Percentiles rank a stretch among this genome's conserved stretches.
These are phyloP conservation scores for Gaultheria prostrata DNA, from an alignment of 148 eudicot genomes.

Conservation along the genomic window DNA sequence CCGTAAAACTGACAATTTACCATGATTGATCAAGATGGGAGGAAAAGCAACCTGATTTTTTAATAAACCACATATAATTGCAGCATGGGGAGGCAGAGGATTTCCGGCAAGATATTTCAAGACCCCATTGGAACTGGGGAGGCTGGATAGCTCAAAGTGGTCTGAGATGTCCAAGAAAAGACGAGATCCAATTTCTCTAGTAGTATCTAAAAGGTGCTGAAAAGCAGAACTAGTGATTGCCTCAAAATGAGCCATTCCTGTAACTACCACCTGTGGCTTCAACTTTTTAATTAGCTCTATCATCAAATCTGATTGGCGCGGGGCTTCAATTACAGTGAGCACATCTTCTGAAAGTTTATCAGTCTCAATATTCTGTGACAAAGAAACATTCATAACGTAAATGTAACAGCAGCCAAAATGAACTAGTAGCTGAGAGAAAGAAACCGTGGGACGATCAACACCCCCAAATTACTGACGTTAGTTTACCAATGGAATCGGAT, in stretches of 20 bases:
- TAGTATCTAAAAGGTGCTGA: constrained; percentile 68
- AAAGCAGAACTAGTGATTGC: constrained; percentile 93
- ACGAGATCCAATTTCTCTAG: constrained; percentile 80
- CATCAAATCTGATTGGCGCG: constrained; percentile 93
- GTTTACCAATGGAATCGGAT: not conserved
- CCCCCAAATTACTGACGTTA: not conserved
- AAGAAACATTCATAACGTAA: not conserved
- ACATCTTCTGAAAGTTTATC: constrained; percentile 40
- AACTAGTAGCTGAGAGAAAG: not conserved
- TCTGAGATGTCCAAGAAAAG: constrained; percentile 92
- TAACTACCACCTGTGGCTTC: constrained; percentile 93
- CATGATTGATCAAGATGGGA: not conserved
- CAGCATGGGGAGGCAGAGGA: constrained; percentile 81
- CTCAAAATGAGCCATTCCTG: constrained; percentile 93
- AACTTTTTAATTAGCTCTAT: constrained; percentile 81
- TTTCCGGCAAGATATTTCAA: constrained; percentile 80
- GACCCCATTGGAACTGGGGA: constrained; percentile 90
- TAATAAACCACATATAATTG: constrained; percentile 79
- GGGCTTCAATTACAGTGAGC: constrained; percentile 91
- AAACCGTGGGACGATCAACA: not conserved
- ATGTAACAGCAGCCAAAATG: not conserved
- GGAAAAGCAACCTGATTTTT: constrained; percentile 65
- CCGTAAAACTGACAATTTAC: not conserved
- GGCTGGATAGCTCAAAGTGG: constrained; percentile 95
- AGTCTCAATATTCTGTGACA: constrained; percentile 47